phyloP scores from a whole-genome alignment of 2,329 filamentous ascomycete genomes.

The Hymenoscyphus albidus region DNA sequence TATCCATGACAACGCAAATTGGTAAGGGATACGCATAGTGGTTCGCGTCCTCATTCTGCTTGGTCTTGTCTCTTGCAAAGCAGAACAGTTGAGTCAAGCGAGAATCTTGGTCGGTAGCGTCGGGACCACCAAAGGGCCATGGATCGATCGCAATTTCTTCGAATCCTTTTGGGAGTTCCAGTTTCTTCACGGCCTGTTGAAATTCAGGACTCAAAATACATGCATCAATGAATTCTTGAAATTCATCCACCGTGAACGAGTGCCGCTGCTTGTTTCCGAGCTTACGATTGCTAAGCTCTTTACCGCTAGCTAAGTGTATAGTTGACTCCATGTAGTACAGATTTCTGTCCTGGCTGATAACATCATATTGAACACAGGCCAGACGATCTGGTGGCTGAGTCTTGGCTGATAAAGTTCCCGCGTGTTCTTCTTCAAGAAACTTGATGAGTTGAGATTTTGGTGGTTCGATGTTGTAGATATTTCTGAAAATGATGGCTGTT shows the following conservation, averaged over 20 bases:
- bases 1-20: conserved; percentile 61
- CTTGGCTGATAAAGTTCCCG: conserved; percentile 36
- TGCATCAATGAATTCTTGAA: conserved; percentile 52
- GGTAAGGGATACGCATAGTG: conserved; percentile 65
- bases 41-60: conserved; percentile 57
- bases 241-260: conserved; percentile 40
- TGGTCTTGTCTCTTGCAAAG: conserved; percentile 60
- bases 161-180: conserved; percentile 56
- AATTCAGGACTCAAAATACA: conserved; percentile 53
- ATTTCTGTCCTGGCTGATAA: conserved; percentile 42
- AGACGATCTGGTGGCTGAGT: conserved; percentile 43
- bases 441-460: conserved; percentile 48
- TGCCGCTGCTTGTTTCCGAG: conserved; percentile 43
- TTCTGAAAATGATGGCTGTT: conserved; percentile 54
- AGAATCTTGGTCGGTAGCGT: conserved; percentile 36
- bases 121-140: conserved; percentile 59
- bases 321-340: conserved; percentile 39
- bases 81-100: conserved; percentile 61
- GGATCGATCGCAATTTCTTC: conserved; percentile 54
- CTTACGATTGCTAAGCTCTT: conserved; percentile 44
- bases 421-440: conserved; percentile 49
- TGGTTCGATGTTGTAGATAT: conserved; percentile 54
- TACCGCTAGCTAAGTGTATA: conserved; percentile 51
- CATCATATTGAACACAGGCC: conserved; percentile 54
- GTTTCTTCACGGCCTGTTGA: conserved; percentile 56